Evolutionary conservation across 257 asterid genomes (phyloP).

Genomic region (Ballota nigra): DNA sequence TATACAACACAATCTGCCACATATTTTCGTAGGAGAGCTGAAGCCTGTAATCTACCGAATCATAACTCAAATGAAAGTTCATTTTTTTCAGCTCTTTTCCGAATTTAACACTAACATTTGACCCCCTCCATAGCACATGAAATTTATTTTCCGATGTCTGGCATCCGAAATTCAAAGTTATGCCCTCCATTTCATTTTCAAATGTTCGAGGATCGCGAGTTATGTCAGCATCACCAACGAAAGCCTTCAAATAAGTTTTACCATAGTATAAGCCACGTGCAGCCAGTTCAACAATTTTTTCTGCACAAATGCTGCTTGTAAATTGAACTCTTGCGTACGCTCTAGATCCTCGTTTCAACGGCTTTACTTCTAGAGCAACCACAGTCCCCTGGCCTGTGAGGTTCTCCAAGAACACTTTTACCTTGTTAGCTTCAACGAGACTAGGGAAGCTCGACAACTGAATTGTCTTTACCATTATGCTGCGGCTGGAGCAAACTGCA

Average conservation of each 20-base stretch:
- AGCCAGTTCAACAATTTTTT: conserved; percentile 34
- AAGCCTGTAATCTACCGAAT: too few species aligned
- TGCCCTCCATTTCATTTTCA: conserved; percentile 38
- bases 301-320: conserved; percentile 24
- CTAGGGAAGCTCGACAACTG: conserved; percentile 53
- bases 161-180: conserved; percentile 60
- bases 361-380: conserved; percentile 58
- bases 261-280: conserved; percentile 39
- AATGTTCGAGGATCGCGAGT: conserved; percentile 27
- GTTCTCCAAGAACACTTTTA: conserved; percentile 40
- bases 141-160: conserved; percentile 51
- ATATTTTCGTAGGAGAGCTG: too few species aligned
- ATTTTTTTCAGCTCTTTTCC: conserved; percentile 62
- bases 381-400: conserved; percentile 46
- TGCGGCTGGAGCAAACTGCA: conserved; percentile 18
- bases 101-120: conserved; percentile 45
- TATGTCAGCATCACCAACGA: conserved; percentile 38
- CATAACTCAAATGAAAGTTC: conserved; percentile 32
- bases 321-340: conserved; percentile 79
- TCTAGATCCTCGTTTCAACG: conserved; percentile 36
- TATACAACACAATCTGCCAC: too few species aligned
- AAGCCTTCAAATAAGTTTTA: conserved; percentile 52
- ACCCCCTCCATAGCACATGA: conserved; percentile 45
- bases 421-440: conserved; percentile 35
- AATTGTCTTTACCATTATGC: conserved; percentile 36